Conservation (phyloP, 139 green algal genomes). For the Raphidocelis subcapitata region DNA sequence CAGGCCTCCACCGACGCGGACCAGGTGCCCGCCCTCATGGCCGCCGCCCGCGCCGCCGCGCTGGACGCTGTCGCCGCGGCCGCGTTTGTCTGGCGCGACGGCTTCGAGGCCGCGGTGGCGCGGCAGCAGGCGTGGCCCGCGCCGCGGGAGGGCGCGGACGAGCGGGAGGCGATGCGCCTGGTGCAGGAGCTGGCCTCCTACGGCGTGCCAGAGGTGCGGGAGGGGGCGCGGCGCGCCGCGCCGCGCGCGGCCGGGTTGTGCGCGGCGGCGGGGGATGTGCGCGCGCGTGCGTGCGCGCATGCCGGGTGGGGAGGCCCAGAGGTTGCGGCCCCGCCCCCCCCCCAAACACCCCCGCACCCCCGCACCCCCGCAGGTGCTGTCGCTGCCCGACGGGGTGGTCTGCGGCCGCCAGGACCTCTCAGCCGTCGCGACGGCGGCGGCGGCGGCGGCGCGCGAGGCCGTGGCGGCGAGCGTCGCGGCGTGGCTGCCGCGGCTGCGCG, state of each 20-base stretch:
- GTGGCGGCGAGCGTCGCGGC: not conserved
- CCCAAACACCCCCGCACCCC: too few relatives aligned
- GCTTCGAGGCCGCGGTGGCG: constrained; percentile 33
- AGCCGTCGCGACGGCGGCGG: not conserved
- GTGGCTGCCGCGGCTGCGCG: not conserved
- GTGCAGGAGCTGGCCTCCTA: constrained; percentile 29
- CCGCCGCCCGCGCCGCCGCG: not conserved
- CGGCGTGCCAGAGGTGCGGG: constrained; percentile 24
- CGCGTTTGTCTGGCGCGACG: constrained; percentile 5
- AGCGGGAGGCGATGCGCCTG: constrained; percentile 19
- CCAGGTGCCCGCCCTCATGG: constrained; percentile 5
- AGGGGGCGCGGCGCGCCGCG: not conserved
- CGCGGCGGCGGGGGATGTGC: not conserved
- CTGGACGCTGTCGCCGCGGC: constrained; percentile 6
- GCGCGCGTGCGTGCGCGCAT: too few relatives aligned
- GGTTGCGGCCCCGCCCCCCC: too few relatives aligned
- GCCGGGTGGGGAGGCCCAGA: too few relatives aligned
- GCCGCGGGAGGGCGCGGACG: constrained; percentile 7
- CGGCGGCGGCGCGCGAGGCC: not conserved
- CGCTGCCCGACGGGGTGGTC: constrained; percentile 25
- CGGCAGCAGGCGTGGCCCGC: constrained; percentile 22
- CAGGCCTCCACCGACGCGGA: constrained; percentile 7
- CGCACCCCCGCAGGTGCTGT: constrained; percentile 17
- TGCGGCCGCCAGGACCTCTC: constrained; percentile 9
- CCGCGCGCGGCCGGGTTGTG: not conserved